Base-by-base conservation (phyloP, 2,329 filamentous ascomycete species). In the Curvularia sp. region DNA sequence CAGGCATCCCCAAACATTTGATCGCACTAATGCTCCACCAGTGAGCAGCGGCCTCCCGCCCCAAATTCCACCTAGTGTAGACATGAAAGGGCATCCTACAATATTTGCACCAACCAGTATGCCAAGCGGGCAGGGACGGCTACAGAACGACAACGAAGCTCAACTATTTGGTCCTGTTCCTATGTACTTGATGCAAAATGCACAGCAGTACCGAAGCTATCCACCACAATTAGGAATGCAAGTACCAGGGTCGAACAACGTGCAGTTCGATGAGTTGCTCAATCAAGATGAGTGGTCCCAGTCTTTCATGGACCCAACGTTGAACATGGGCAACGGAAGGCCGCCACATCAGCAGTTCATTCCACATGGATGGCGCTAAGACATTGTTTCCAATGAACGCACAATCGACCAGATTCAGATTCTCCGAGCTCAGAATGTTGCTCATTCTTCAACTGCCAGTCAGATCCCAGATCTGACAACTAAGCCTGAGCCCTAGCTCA, bases 91-190 rank as follows among this genome's bases (percentile, higher is more conserved):
- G 3, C 69, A 69, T 36, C 59, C 69, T 12, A 60, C 67, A 27
- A 56, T 63, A 15, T 74, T 70, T 45, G 61, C 65, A 28, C 64
- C 70, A 7, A 61, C 62, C 12, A 59, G 63, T n/a, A 53, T 71
- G 50, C 53, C 65, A 9, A 60, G 55, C 39, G 50, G 65, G 8
- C 55, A 62, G 9, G 55, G 62, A 9, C 61, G 60, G 18, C 61
- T 65, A n/a, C 65, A 67, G 28, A 66, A 57, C n/a, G 88, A 89
- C 53, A 85, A 91, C 49, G 90, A 93, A 68, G 89, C 89, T 18
- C 89, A 92, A 63, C 81, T 93, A 12, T 86, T 91, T 57, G 88
- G 87, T 0, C 86, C 89, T 1, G 81, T 92, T 36, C 89, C 89
- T 15, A 86, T 89, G 36, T 93, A 91, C 69, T 80, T 92, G 65